phyloP scores from a whole-genome alignment of 257 asterid genomes.

The Cruciata laevipes region DNA sequence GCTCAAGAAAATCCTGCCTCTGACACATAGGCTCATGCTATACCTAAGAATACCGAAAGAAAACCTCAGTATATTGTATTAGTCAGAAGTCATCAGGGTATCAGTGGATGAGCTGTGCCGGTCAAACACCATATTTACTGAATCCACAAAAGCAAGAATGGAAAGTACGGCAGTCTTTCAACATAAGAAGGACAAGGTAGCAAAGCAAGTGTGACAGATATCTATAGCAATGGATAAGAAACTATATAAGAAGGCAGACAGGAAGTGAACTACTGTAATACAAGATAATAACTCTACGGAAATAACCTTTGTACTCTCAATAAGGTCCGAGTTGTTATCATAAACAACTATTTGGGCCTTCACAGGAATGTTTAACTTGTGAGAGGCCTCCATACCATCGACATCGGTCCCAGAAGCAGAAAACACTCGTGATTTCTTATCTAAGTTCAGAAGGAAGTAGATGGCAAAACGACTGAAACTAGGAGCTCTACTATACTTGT shows the following conservation, averaged over 20 bases:
- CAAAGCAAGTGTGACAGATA: too few species aligned
- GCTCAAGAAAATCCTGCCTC: too few species aligned
- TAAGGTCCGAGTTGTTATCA: conserved; percentile 68
- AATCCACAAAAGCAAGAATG: conserved; percentile 66
- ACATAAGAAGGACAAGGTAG: too few species aligned
- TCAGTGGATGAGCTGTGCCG: conserved; percentile 42
- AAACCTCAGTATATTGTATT: too few species aligned
- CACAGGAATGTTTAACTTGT: conserved; percentile 73
- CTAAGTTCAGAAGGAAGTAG: conserved; percentile 51
- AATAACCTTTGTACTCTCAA: conserved; percentile 52
- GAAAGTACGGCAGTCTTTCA: too few species aligned
- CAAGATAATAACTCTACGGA: conserved; percentile 12
- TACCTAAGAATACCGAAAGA: too few species aligned
- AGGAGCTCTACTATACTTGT: conserved; percentile 42
- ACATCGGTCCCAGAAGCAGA: conserved; percentile 48
- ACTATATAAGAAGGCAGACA: too few species aligned
- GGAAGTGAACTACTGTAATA: too few species aligned
- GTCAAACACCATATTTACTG: conserved; percentile 51
- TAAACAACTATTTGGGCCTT: conserved; percentile 75
- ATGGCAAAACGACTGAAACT: conserved; percentile 63
- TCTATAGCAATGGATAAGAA: too few species aligned
- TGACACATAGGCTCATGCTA: too few species aligned
- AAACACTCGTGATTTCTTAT: too few species aligned
- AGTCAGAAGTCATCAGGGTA: conserved; percentile 39
- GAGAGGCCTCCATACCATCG: conserved; percentile 26